These are phyloP conservation scores for Microcyclosporella mali DNA, from an alignment of 2,329 filamentous ascomycete species.

Conservation along the genomic window DNA sequence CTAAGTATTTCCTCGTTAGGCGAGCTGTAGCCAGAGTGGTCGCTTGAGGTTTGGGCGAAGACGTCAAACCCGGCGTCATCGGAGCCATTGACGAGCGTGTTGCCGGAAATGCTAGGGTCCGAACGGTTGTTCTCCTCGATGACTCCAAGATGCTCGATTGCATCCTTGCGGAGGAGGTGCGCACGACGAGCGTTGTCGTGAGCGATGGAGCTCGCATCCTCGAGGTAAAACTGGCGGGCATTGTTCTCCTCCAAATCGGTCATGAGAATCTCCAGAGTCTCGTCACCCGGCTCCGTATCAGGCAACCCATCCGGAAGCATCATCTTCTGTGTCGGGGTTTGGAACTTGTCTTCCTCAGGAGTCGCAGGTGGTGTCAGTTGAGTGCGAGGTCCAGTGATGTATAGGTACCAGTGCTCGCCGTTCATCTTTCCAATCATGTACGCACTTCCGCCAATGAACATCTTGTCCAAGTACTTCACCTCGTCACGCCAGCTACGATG, in stretches of 20 bases:
- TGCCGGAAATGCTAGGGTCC: conserved; percentile 32
- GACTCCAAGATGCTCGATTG: conserved; percentile 54
- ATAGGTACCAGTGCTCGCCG: conserved; percentile 97
- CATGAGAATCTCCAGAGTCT: conserved; percentile 67
- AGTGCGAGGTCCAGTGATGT: conserved; percentile 82
- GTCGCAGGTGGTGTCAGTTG: conserved; percentile 76
- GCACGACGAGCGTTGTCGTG: conserved; percentile 67
- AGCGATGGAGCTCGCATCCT: conserved; percentile 83
- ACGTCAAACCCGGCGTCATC: conserved; percentile 62
- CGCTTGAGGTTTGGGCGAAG: conserved; percentile 67
- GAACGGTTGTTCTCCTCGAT: conserved; percentile 48
- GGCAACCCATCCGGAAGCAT: conserved; percentile 49
- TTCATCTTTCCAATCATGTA: conserved; percentile 99
- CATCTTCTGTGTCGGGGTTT: conserved; percentile 55
- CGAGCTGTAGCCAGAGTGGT: conserved; percentile 51
- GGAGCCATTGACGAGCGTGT: conserved; percentile 30
- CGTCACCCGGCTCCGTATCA: conserved; percentile 48
- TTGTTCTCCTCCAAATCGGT: conserved; percentile 62
- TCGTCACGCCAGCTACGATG: conserved; percentile 98
- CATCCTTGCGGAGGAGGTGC: conserved; percentile 55
- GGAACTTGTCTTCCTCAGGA: conserved; percentile 50
- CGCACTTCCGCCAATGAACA: conserved; percentile 86
- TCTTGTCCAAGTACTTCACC: conserved; percentile 83
- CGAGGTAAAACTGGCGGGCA: conserved; percentile 63
- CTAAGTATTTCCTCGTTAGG: conserved; percentile 47